Conservation (phyloP, 345 rosid genomes). For the Salix suchowensis region DNA sequence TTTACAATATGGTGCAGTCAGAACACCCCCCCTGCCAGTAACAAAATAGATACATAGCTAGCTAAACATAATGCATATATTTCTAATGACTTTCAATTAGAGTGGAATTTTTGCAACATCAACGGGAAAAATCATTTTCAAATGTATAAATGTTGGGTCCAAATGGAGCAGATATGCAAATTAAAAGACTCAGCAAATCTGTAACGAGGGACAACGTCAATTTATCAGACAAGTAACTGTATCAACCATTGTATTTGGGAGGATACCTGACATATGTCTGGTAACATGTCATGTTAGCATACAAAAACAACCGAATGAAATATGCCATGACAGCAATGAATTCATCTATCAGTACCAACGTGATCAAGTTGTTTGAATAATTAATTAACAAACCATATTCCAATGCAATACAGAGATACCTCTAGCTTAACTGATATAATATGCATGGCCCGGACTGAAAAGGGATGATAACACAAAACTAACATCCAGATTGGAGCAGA, state of each 20-base stretch:
- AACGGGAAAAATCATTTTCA: neutral
- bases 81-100: neutral
- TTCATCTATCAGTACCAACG: too few relatives aligned
- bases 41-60: neutral
- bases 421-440: neutral
- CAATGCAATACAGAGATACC: neutral
- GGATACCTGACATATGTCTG: conserved; percentile 70
- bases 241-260: conserved; percentile 40
- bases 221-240: conserved; percentile 70
- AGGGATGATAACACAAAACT: conserved; percentile 29
- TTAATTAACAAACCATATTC: too few relatives aligned
- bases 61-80: neutral
- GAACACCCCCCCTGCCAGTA: neutral
- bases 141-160: conserved; percentile 34
- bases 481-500: conserved; percentile 27
- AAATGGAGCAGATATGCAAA: conserved; percentile 72
- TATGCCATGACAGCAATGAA: neutral
- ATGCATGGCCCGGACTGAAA: conserved; percentile 30
- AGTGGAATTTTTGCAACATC: neutral
- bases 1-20: neutral
- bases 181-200: conserved; percentile 33
- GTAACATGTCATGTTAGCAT: neutral
- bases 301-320: neutral
- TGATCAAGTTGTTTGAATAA: neutral
- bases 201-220: conserved; percentile 47